These are phyloP conservation scores for Wallacemonas sp. DNA, from an alignment of 208 protist species.

Conservation along the genomic window DNA sequence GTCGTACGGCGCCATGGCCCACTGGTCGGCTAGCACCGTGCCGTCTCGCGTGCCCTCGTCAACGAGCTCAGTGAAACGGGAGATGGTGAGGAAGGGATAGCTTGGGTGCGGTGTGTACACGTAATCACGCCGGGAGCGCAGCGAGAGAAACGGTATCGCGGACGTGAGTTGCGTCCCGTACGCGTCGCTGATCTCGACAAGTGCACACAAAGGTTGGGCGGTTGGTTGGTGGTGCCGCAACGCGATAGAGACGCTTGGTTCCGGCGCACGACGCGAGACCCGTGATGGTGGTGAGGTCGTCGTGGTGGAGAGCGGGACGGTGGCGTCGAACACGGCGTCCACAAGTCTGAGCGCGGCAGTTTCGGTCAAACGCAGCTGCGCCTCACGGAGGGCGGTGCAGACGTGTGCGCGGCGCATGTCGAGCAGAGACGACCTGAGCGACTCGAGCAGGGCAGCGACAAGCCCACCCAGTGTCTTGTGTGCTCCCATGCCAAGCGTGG, in stretches of 20 bases:
- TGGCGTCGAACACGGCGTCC: neutral
- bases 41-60: neutral
- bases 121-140: conserved; percentile 12
- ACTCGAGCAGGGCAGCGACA: neutral
- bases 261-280: neutral
- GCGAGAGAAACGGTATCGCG: neutral
- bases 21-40: neutral
- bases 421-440: neutral
- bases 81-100: conserved; percentile 1
- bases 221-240: conserved; percentile 4
- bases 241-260: neutral
- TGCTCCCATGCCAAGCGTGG: neutral
- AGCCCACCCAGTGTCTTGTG: conserved; percentile 2
- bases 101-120: conserved; percentile 10
- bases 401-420: neutral
- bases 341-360: neutral
- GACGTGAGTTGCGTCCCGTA: neutral
- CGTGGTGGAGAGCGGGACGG: neutral
- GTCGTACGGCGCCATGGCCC: neutral
- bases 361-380: neutral
- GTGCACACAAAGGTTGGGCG: neutral
- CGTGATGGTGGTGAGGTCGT: neutral
- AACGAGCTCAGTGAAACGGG: neutral
- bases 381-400: neutral
- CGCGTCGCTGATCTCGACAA: neutral